Evolutionary conservation across 2,329 filamentous ascomycete species (phyloP), one percentile per base, ranked within the genome.

Genomic region (Cercospora zeina): DNA sequence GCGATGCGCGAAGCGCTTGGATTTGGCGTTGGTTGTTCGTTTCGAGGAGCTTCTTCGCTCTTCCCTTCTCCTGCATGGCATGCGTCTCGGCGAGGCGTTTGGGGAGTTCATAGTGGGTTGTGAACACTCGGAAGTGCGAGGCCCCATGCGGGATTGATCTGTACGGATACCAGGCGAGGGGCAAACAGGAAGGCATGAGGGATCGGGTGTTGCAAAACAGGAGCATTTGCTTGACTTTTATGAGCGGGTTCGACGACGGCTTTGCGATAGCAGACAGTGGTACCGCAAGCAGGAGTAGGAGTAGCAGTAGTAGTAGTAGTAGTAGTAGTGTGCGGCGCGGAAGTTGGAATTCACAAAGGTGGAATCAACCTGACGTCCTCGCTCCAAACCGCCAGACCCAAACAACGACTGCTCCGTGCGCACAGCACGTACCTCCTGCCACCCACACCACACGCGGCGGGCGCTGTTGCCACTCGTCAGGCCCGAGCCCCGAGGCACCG

Each of bases 61-160:
- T 62, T 49, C 45, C 54, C 27, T 39, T 50, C 50, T 56, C 10
- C 47, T 51, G 47, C 24, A 58, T 54, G 51, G 27, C 36, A 42
- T 62, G 65, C 62, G 59, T 63, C 61, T 49, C 60, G 53, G 63
- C 63, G 62, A 67, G 63, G 65, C 50, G 63, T 65, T 63, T 37
- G 47, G 56, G 65, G 58, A 31, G 61, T 62, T 65, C 39, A 33
- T n/a, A 33, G 49, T 19, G 49, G 21, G 10, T 27, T 39, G 19
- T 33, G 24, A 34, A 53, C 33, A 31, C 37, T 60, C n/a, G 58
- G 47, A 11, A 36, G 24, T 60, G 50, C 50, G 58, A 34, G n/a
- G 39, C 24, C n/a, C 24, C 58, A 47, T 42, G 49, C 21, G 27
- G 37, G 19, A 7, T 31, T 19, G 54, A 62, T 54, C 45, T 62